phyloP scores from a whole-genome alignment of 768 basidiomycete species.

The Calocybe indica region DNA sequence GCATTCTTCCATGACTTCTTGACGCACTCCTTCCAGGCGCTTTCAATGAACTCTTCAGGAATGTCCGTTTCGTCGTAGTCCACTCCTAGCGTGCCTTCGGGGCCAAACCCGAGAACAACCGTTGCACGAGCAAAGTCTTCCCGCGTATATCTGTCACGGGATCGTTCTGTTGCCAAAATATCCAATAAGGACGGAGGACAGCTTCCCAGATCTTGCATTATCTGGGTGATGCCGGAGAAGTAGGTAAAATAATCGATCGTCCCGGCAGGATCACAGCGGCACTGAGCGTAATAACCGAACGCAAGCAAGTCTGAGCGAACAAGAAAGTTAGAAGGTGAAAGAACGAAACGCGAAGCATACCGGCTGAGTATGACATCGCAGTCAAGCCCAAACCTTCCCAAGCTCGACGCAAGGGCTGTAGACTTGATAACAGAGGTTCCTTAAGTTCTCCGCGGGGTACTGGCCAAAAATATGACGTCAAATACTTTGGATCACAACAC shows the following conservation, averaged over 20 bases:
- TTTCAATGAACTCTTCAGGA: conserved; percentile 61
- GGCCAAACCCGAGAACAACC: conserved; percentile 59
- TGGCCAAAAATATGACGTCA: conserved; percentile 7
- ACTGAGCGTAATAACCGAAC: conserved; percentile 80
- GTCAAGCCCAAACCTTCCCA: conserved; percentile 61
- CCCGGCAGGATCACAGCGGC: conserved; percentile 67
- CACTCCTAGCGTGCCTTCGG: conserved; percentile 48
- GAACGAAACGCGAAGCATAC: conserved; percentile 28
- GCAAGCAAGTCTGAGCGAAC: conserved; percentile 51
- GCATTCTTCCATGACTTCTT: conserved; percentile 51
- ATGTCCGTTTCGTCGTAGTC: conserved; percentile 64
- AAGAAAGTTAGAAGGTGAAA: conserved; percentile 1
- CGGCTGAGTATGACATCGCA: conserved; percentile 55
- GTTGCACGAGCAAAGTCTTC: conserved; percentile 49
- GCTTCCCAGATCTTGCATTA: conserved; percentile 41
- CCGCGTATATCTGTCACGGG: conserved; percentile 55
- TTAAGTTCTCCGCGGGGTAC: conserved; percentile 52
- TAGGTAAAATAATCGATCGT: conserved; percentile 62
- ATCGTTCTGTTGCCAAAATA: conserved; percentile 54
- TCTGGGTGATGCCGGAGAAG: conserved; percentile 44
- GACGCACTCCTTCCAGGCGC: conserved; percentile 62
- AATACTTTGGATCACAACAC: neutral
- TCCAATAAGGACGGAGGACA: conserved; percentile 48
- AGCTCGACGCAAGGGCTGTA: conserved; percentile 31
- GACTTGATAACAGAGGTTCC: conserved; percentile 27